Evolutionary conservation across 192 early-diverging fungal genomes (phyloP).

Genomic region (Coemansia sp.): DNA sequence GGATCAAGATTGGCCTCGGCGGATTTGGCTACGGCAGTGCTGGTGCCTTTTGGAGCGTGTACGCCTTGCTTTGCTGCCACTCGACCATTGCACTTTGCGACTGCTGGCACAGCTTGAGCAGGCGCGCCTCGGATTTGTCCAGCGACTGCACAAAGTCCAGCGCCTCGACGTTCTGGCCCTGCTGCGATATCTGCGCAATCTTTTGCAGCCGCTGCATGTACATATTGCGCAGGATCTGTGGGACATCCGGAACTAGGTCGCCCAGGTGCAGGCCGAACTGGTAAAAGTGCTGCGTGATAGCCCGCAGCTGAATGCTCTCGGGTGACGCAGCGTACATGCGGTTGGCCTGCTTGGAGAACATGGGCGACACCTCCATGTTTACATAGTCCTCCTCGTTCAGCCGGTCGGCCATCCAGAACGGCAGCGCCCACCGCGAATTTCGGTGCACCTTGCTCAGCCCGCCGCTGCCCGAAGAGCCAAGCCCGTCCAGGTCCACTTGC

Average conservation of each 20-base stretch:
- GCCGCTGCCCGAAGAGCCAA: conserved; percentile 43
- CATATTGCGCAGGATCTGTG: conserved; percentile 44
- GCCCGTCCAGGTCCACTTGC: conserved; percentile 46
- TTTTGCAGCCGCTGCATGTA: conserved; percentile 41
- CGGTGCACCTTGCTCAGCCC: conserved; percentile 46
- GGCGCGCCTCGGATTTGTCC: conserved; percentile 28
- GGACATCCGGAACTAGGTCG: conserved; percentile 46
- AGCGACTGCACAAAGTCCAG: conserved; percentile 49
- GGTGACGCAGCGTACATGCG: conserved; percentile 53
- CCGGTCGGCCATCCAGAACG: conserved; percentile 54
- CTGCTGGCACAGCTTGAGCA: conserved; percentile 41
- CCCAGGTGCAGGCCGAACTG: conserved; percentile 49
- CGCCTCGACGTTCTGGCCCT: conserved; percentile 38
- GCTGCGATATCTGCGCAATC: conserved; percentile 46
- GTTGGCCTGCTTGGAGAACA: conserved; percentile 47
- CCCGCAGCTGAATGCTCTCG: conserved; percentile 44
- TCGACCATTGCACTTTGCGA: conserved; percentile 27
- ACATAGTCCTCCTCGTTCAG: conserved; percentile 49
- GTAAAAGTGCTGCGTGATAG: conserved; percentile 45
- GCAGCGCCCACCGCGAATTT: conserved; percentile 47
- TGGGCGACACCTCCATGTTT: conserved; percentile 42
- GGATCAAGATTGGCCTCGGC: background rate
- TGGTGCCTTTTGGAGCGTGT: conserved; percentile 26
- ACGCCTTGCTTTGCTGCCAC: conserved; percentile 43
- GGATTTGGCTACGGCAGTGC: conserved; percentile 4